Evolutionary conservation across 1,284 basidiomycete genomes (phyloP).

Genomic region (Moesziomyces antarcticus): DNA sequence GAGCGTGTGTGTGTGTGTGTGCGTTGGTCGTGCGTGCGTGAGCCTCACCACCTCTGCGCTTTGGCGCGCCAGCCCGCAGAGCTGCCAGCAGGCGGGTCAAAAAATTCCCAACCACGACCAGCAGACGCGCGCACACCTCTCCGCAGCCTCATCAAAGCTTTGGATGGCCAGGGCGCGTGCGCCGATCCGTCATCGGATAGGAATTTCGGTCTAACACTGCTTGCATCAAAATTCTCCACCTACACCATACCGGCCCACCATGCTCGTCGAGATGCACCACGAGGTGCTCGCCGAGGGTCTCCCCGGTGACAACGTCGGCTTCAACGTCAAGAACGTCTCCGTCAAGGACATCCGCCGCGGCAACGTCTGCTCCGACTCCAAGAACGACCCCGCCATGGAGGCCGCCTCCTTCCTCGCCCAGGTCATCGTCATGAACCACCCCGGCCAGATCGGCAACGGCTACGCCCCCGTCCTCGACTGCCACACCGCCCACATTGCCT

Average conservation of each 20-base stretch:
- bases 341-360: slow-evolving; percentile 99
- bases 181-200: too few relatives aligned
- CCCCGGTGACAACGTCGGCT: slow-evolving; percentile 99
- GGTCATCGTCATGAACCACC: slow-evolving; percentile 99
- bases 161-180: slow-evolving; percentile 2
- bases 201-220: too few relatives aligned
- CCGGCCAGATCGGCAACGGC: slow-evolving; percentile 98
- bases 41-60: too few relatives aligned
- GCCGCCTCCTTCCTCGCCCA: slow-evolving; percentile 99
- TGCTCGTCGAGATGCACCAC: slow-evolving; percentile 98
- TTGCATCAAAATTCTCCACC: too few relatives aligned
- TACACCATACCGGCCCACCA: too few relatives aligned
- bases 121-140: too few relatives aligned
- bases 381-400: slow-evolving; percentile 99
- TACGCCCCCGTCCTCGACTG: slow-evolving; percentile 99
- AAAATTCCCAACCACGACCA: too few relatives aligned
- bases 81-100: too few relatives aligned
- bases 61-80: too few relatives aligned
- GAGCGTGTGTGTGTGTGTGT: too few relatives aligned
- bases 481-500: slow-evolving; percentile 99
- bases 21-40: too few relatives aligned
- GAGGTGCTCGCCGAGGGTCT: slow-evolving; percentile 94
- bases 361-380: slow-evolving; percentile 98
- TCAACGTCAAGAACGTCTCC: slow-evolving; percentile 93
- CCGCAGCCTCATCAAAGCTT: too few relatives aligned